Percentiles rank a stretch among this genome's conserved stretches.
phyloP scores from a whole-genome alignment of 2,329 filamentous ascomycete species.

The Aspergillus sp. region DNA sequence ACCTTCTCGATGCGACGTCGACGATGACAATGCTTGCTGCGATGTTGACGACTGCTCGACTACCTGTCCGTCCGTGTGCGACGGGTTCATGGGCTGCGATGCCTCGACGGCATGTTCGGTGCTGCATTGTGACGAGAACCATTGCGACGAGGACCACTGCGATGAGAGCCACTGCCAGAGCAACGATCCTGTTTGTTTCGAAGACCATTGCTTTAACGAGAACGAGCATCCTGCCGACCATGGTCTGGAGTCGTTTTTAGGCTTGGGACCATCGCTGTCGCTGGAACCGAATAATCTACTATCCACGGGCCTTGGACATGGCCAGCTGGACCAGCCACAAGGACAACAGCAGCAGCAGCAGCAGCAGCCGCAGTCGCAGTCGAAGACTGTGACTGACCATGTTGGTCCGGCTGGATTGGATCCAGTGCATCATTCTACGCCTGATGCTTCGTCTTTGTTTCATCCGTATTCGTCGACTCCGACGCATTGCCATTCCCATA shows the following conservation, averaged over 20 bases:
- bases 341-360: no score
- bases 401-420: slow-evolving; percentile 9
- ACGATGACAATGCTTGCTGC: slow-evolving; percentile 32
- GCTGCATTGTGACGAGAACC: slow-evolving; percentile 11
- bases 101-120: slow-evolving; percentile 30
- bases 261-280: slow-evolving; percentile 22
- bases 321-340: slow-evolving; percentile 2
- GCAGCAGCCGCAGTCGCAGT: slow-evolving; percentile 2
- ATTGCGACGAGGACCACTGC: slow-evolving; percentile 18
- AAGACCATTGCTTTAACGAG: slow-evolving; percentile 26
- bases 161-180: slow-evolving; percentile 21
- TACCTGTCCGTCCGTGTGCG: slow-evolving; percentile 33
- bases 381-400: slow-evolving; percentile 14
- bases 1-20: slow-evolving; percentile 15
- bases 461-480: slow-evolving; percentile 11
- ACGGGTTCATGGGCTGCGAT: slow-evolving; percentile 35
- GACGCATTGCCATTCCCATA: slow-evolving; percentile 19
- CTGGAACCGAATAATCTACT: slow-evolving; percentile 22
- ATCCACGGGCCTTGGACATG: slow-evolving; percentile 14
- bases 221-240: slow-evolving; percentile 13
- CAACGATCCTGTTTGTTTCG: slow-evolving; percentile 31
- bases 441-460: slow-evolving; percentile 8
- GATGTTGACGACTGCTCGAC: slow-evolving; percentile 31
- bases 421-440: slow-evolving; percentile 5
- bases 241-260: slow-evolving; percentile 25